Base-by-base conservation (phyloP, 1,284 basidiomycete genomes). In the Fistulina hepatica region DNA sequence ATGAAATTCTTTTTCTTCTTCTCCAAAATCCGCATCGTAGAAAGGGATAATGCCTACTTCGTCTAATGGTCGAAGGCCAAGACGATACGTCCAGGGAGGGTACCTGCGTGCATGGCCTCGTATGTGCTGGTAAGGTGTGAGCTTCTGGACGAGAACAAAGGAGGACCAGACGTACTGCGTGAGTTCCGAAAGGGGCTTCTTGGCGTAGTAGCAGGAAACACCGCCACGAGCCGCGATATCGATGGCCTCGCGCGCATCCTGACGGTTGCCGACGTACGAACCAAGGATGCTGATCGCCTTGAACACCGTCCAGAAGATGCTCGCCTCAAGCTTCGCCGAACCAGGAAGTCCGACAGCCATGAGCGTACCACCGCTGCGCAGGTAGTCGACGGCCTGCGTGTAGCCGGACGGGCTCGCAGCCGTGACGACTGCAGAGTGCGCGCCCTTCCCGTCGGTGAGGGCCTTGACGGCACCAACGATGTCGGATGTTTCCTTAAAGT, bases 321-420 rank as follows among this genome's bases (percentile, higher is more conserved):
- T 71, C 1, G 76, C 72, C 20, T 73, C 63, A 21, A 86, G 62
- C 17, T 57, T 65, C 0, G 74, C 71, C 21, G 71, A 58, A 3
- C 69, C 73, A 6, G 82, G 84, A 5, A 88, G 60, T 33, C 84
- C 83, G 26, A 88, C 80, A 24, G 71, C 77, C 65, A 90, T 83
- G 39, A 90, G 63, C 3, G 68, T 69, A 19, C 81, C 76, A 25
- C 72, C 65, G 4, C 65, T 58, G 25, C 78, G 66, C 41, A 86
- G 57, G 56, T 86, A 85, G 34, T 75, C 71, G 21, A 84, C 59
- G 6, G 82, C 85, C 54, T 82, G 72, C 13, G 69, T 57, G 55
- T 88, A 90, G 0, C 76, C 81, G 4, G 65, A 58, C 12, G 67
- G 45, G 67, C 60, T 63, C 3, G 76, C 71, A 2, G 77, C 67